Evolutionary conservation across 441 rosid genomes (phyloP).

Genomic region (Flueggea neowawraea): DNA sequence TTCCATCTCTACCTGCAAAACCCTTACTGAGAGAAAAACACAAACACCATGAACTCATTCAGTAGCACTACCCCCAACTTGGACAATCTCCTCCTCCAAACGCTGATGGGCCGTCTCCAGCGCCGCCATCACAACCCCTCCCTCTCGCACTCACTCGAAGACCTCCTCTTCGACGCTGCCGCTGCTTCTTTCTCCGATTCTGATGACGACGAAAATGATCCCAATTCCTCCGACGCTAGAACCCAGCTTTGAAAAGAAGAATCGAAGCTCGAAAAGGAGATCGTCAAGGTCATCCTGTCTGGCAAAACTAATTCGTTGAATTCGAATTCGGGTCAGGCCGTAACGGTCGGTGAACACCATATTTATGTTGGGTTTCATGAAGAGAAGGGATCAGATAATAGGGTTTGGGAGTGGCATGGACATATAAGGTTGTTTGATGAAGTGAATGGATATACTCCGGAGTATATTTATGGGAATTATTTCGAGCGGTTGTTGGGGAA

Average conservation of each 20-base stretch:
- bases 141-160: conserved; percentile 71
- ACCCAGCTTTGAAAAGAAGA: conserved; percentile 70
- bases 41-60: conserved; percentile 62
- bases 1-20: background rate
- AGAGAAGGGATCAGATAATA: conserved; percentile 72
- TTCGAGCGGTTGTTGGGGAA: conserved; percentile 82
- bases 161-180: conserved; percentile 57
- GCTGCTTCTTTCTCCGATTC: conserved; percentile 14
- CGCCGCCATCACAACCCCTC: conserved; percentile 49
- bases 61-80: conserved; percentile 34
- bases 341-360: conserved; percentile 74
- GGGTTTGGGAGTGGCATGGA: conserved; percentile 99
- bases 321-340: conserved; percentile 87
- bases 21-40: background rate
- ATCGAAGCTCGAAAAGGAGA: conserved; percentile 73
- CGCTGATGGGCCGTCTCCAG: conserved; percentile 83
- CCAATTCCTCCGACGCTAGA: conserved; percentile 15
- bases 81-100: conserved; percentile 71
- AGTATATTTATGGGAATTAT: conserved; percentile 95
- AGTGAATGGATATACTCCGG: conserved; percentile 76
- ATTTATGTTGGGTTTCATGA: conserved; percentile 75
- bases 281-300: conserved; percentile 60
- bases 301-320: conserved; percentile 62
- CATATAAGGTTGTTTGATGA: conserved; percentile 92
- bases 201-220: conserved; percentile 40